Evolutionary conservation across 371 early-diverging fungal species (phyloP).

Genomic region (Furculomyces boomerangus): DNA sequence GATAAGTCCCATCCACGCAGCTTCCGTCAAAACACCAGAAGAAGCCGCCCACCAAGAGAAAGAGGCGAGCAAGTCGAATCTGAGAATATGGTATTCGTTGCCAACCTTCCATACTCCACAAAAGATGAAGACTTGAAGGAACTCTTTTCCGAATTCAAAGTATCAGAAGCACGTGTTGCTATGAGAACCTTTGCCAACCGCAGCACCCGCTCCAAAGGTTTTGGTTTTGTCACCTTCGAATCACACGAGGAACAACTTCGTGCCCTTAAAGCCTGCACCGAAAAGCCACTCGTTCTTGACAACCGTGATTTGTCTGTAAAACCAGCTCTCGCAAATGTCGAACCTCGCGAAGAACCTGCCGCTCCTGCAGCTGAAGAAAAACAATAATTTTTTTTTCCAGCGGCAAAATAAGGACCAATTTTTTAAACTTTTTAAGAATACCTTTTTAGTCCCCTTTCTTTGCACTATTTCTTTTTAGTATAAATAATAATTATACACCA

Average conservation of each 20-base stretch:
- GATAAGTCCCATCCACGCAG: constrained; percentile 7
- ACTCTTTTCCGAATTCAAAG: constrained; percentile 59
- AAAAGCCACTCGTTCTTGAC: constrained; percentile 6
- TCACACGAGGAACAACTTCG: constrained; percentile 58
- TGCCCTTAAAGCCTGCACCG: constrained; percentile 33
- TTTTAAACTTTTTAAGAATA: no score
- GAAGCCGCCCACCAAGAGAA: constrained; percentile 4
- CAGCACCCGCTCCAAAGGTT: constrained; percentile 48
- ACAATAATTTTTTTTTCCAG: no score
- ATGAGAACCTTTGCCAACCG: constrained; percentile 36
- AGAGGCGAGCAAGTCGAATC: constrained; percentile 36
- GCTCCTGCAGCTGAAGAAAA: no score
- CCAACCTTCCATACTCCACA: constrained; percentile 78
- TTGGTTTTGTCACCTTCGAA: constrained; percentile 75
- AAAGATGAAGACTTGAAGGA: constrained; percentile 49
- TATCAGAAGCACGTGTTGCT: constrained; percentile 55
- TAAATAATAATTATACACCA: no score
- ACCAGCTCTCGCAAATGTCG: constrained; percentile 56
- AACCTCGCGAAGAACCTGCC: no score
- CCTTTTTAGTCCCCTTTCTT: no score
- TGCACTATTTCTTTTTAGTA: no score
- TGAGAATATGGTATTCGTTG: constrained; percentile 71
- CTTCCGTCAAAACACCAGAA: no score
- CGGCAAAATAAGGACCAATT: no score
- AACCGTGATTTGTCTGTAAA: constrained; percentile 40